Base-by-base conservation (phyloP, 805 yeast genomes). In the Pichia deserticola region DNA sequence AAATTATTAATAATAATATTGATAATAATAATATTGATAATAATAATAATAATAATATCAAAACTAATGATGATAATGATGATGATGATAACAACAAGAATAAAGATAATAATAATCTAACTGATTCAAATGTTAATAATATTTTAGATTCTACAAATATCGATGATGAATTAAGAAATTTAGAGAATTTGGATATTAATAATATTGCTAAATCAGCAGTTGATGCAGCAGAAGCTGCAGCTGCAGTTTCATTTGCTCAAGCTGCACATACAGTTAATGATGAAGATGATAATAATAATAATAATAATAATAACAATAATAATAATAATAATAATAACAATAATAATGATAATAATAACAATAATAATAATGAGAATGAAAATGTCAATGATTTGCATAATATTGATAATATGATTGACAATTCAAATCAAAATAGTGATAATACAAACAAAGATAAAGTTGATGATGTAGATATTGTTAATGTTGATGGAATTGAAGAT, bases 141-240 rank as follows among this genome's bases (percentile, higher is more conserved):
- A 20, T 51, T 4, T 28, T 47, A 12, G 55, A 53, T 34, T 40
- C 50, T 10, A 37, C 55, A 4, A 49, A 49, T 20, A 54, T 50
- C n/a, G 55, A 49, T 41, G 56, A 52, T 46, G 57, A 54, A 34
- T 41, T 54, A 34, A 48, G 50, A 37, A 54, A 52, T 27, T 30
- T 53, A n/a, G 55, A 48, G 10, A 29, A 39, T 13, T 25, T 44
- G 20, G 44, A 35, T 9, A 43, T 39, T n/a, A 27, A 41, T 5
- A 38, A 28, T 38, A 43, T 38, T 30, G 33, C 40, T 1, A 40
- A 47, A 20, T 20, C 52, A 6, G 42, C 47, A 3, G 45, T 43
- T 12, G 42, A 44, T 3, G 45, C 49, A 6, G 51, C 53, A 2
- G n/a, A n/a, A n/a, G 20, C 20, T 20, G 48, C 45, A 10, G 48